Base-by-base conservation (phyloP, 2,329 filamentous ascomycete genomes). In the Apiospora pterosperma region DNA sequence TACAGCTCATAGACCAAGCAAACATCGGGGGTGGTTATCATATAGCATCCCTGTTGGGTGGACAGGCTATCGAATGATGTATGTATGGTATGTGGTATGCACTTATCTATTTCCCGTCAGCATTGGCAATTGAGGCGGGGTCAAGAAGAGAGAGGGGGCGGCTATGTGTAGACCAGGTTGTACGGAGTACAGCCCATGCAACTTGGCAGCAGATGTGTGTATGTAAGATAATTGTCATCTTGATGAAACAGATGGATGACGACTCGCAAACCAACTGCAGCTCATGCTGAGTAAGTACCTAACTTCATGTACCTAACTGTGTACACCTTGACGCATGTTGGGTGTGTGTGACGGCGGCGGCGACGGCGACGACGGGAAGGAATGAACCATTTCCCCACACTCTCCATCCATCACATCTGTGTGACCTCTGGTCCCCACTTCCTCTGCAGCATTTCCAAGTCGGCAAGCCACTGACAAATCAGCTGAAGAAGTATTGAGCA, bases 161-260 rank as follows among this genome's bases (percentile, higher is more conserved):
- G 23, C 48, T 11, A 12, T 55, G 28, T 8, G n/a, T n/a, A 34
- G 48, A 55, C 34, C 25, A 34, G 28, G 48, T 55, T n/a, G 48
- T 34, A 55, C 48, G 25, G n/a, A 55, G 48, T 28, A 34, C 48
- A 34, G 28, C 28, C 34, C 28, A n/a, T 55, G 48, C 48, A 34
- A 16, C 25, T n/a, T 28, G 28, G 48, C 28, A 52, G 4, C 38
- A 41, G 12, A 41, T 7, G 38, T 4, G 38, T 55, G 25, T 34
- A 55, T 55, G 48, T 34, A 55, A 34, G 48, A n/a, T 55, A 55
- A 55, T 55, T 16, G n/a, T n/a, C n/a, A n/a, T n/a, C n/a, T n/a
- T n/a, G 48, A 55, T 62, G 60, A 62, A 62, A 62, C 60, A 41
- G 39, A 41, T 62, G 16, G 25, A 62, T 28, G 60, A 62, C 60